Conservation (phyloP, 768 basidiomycete species). For the Tricholoma sp. region DNA sequence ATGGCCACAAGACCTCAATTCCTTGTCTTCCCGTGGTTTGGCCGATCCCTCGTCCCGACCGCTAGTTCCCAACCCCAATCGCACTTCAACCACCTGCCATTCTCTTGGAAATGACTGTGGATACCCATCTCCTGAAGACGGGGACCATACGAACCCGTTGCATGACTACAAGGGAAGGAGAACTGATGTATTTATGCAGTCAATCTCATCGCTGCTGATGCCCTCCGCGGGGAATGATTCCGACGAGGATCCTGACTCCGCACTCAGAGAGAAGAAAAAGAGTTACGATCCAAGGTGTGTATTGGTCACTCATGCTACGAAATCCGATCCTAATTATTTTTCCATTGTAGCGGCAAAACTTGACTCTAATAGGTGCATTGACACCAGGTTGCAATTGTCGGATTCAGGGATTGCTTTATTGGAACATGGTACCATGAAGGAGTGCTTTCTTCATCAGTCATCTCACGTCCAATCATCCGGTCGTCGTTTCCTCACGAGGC, state of each 20-base stretch:
- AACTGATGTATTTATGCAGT: conserved; percentile 30
- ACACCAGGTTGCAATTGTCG: conserved; percentile 81
- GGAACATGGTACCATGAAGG: conserved; percentile 69
- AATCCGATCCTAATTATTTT: conserved; percentile 1
- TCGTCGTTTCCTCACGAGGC: no score
- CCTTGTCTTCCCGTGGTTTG: conserved; percentile 38
- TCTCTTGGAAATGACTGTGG: conserved; percentile 31
- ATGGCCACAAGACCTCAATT: conserved; percentile 18
- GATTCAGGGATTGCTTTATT: conserved; percentile 67
- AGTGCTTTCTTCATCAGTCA: conserved; percentile 76
- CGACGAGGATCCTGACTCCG: conserved; percentile 51
- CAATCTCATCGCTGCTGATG: conserved; percentile 54
- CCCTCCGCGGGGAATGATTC: conserved; percentile 42
- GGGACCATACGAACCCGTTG: conserved; percentile 25
- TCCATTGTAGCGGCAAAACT: conserved; percentile 50
- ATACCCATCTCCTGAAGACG: conserved; percentile 37
- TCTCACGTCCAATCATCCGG: conserved; percentile 93
- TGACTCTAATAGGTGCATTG: conserved; percentile 58
- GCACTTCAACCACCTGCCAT: conserved; percentile 18
- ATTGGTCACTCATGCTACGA: not conserved
- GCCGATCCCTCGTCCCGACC: conserved; percentile 47
- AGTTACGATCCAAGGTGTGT: conserved; percentile 73
- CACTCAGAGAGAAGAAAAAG: conserved; percentile 85
- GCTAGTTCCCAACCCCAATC: conserved; percentile 44
- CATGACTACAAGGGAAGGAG: conserved; percentile 31